Evolutionary conservation across 768 basidiomycete genomes (phyloP), one percentile per base, ranked within the genome.

Genomic region (Mycena sanguinolenta): DNA sequence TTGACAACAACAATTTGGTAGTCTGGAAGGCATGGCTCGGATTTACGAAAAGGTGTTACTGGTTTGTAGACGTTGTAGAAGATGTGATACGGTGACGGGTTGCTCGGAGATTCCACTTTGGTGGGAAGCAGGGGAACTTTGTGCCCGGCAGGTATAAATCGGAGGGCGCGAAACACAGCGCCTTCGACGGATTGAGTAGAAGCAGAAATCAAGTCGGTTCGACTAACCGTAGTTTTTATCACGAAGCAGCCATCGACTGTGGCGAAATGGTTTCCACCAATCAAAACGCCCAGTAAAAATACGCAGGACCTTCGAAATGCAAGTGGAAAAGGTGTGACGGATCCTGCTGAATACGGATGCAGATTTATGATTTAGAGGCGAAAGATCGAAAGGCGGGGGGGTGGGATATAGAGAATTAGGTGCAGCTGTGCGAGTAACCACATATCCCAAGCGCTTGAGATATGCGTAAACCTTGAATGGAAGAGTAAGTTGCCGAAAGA

Each of bases 11-110:
- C 94, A 23, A 98, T 81, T 59, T 91, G 87, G 80, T 95, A 99
- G 79, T 98, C 95, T 3, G 97, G 95, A 1, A 86, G 84, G 8
- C 92, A 90, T 7, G 92, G 94, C 1, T 87, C 82, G 0, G 90
- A 92, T 82, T 92, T 95, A 77, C 89, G 92, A 83, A 91, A 97
- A 10, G 93, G 85, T 0, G 95, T 95, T 9, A 90, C 90, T 2
- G 97, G 97, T 76, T 97, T 98, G 83, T 97, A 97, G 5, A 95
- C 84, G 75, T 98, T 92, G 80, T 86, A 99, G 82, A 98, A 98
- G 4, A 95, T 86, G 59, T 88, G 84, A 78, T 97, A 98, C 0
- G 92, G 92, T 1, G 91, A 88, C 3, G 74, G 71, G 19, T 68
- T 54, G 32, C 28, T 63, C 39, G 70, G 75, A 60, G 70, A 71